Evolutionary conservation across 2,329 filamentous ascomycete species (phyloP), one percentile per base, ranked within the genome.

Genomic region (Exophiala viscosa): DNA sequence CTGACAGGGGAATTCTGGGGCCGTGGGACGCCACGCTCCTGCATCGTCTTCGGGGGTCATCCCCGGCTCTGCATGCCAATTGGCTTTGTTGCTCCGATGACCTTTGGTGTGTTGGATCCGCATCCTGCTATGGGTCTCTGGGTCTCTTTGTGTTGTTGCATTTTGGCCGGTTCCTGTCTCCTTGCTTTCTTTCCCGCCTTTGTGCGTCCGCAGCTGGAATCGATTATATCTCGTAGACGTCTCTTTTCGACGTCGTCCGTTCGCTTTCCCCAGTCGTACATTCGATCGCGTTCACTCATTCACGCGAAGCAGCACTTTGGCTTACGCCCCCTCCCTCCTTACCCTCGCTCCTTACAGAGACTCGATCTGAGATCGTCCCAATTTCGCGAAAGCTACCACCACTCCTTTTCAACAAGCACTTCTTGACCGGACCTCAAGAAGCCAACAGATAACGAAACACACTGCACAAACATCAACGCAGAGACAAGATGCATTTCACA

Each of bases 331-430:
- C 48, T 35, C 43, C 46, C 49, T 44, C 38, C 33, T 35, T 35
- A 48, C 43, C 39, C 40, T 35, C 50, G 28, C 50, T 45, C 46
- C 18, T 46, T 48, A 52, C 36, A 46, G 38, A 48, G 48, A 55
- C 54, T 57, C 57, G 57, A 60, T 60, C 57, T 57, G 57, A 49
- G 57, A 60, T 60, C 57, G 57, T 55, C 54, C 51, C 51, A 43
- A 45, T 43, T 35, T 38, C 48, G 43, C 40, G 23, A 28, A 28
- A 28, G 23, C 23, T 28, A 28, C 23, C 23, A 28, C 23, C 23
- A 28, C 23, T 28, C 23, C 23, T 23, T 23, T 23, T 23, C n/a
- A 23, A 23, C 50, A 44, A 45, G 20, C 57, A 55, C 51, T 57
- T 55, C 36, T 48, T 57, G 50, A 51, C 50, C 50, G 48, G 50